phyloP scores from a whole-genome alignment of 2,329 filamentous ascomycete species.

The Alternaria sp. region DNA sequence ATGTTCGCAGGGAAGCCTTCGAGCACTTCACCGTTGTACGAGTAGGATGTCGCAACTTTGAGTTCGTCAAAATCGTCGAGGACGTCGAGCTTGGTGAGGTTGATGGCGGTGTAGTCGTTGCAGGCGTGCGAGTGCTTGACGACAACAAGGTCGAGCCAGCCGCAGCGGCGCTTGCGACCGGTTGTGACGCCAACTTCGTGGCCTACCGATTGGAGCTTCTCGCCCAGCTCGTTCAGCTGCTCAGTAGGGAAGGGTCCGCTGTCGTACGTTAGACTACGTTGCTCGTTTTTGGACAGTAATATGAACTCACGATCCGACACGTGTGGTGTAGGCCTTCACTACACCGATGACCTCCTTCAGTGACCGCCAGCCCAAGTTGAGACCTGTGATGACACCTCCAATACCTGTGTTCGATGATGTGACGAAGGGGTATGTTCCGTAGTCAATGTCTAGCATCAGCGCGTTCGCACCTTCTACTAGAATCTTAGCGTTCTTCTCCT shows the following conservation, averaged over 20 bases:
- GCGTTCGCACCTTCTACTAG: conserved; percentile 75
- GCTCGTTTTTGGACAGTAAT: background rate
- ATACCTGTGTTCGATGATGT: conserved; percentile 68
- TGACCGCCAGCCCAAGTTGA: conserved; percentile 68
- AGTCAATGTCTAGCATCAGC: conserved; percentile 71
- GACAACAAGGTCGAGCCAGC: conserved; percentile 74
- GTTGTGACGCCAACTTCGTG: conserved; percentile 66
- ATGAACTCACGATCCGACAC: conserved; percentile 56
- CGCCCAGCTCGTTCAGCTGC: conserved; percentile 65
- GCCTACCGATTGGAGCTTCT: conserved; percentile 65
- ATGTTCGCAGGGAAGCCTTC: conserved; percentile 73
- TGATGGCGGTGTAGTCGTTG: conserved; percentile 73
- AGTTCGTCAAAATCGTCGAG: conserved; percentile 78
- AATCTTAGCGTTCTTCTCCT: conserved; percentile 67
- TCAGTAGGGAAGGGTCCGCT: conserved; percentile 75
- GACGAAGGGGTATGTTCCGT: conserved; percentile 67
- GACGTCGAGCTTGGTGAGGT: conserved; percentile 74
- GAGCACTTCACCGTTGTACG: conserved; percentile 63
- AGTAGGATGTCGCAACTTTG: conserved; percentile 78
- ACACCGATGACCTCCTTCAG: conserved; percentile 71
- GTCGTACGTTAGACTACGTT: conserved; percentile 39
- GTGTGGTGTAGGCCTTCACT: conserved; percentile 73
- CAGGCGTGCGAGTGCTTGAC: conserved; percentile 71
- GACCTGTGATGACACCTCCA: conserved; percentile 70
- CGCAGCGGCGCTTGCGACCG: conserved; percentile 68